A percentile compares a stretch with the other conserved stretches of the same genome.
Conservation (phyloP, 2,329 filamentous ascomycete genomes). For the Pyrenochaeta sp. region DNA sequence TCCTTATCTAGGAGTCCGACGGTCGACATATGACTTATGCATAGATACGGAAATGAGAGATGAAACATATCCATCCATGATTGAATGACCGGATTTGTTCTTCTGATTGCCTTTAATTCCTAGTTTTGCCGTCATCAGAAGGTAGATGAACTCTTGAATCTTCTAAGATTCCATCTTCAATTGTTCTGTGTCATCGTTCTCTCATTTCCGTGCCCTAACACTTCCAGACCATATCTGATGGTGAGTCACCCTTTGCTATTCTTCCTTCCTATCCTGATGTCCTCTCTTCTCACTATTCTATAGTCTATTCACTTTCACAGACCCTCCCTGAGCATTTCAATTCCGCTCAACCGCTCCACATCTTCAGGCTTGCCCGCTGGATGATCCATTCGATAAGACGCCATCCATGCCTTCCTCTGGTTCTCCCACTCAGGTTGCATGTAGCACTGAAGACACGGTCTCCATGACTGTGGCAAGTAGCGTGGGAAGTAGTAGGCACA, state of each 20-base stretch:
- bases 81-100: not conserved
- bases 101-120: not conserved
- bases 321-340: constrained; percentile 23
- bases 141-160: not conserved
- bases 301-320: not conserved
- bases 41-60: constrained; percentile 8
- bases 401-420: constrained; percentile 21
- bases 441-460: constrained; percentile 40
- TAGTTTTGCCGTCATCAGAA: not conserved
- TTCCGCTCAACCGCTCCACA: constrained; percentile 27
- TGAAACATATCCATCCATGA: not conserved
- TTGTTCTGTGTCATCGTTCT: no score
- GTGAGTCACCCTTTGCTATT: no score
- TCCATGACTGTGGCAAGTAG: constrained; percentile 16
- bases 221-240: no score
- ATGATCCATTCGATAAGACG: constrained; percentile 27
- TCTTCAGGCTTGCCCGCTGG: constrained; percentile 21
- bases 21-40: constrained; percentile 12
- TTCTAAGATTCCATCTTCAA: not conserved
- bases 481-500: constrained; percentile 33
- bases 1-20: no score
- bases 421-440: constrained; percentile 21
- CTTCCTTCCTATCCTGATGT: not conserved
- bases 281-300: not conserved
- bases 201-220: constrained; percentile 1